A percentile compares a stretch with the other conserved stretches of the same genome.
Conservation (phyloP, 1,284 basidiomycete species). For the Earliella scabrosa region DNA sequence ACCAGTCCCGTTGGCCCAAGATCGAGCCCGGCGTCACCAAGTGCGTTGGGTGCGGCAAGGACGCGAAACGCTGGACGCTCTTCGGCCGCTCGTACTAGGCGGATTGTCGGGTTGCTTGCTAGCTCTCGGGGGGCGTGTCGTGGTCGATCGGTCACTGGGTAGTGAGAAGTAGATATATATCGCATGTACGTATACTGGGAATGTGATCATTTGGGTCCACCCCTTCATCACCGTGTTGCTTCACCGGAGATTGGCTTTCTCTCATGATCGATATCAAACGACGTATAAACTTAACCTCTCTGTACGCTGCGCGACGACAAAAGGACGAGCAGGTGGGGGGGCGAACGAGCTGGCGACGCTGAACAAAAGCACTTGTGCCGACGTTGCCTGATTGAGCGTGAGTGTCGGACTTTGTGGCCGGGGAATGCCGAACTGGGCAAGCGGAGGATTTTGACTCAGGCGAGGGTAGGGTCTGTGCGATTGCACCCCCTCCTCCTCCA, state of each 20-base stretch:
- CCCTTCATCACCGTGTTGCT: too few species aligned
- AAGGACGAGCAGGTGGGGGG: too few species aligned
- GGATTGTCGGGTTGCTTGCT: background rate
- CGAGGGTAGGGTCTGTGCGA: background rate
- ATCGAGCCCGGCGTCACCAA: slow-evolving; percentile 83
- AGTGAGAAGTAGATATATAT: too few species aligned
- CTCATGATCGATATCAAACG: too few species aligned
- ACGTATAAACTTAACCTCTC: too few species aligned
- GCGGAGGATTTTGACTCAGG: slow-evolving; percentile 23
- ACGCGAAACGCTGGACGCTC: slow-evolving; percentile 92
- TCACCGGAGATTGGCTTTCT: too few species aligned
- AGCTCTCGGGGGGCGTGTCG: too few species aligned
- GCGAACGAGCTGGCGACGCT: too few species aligned
- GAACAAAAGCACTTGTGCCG: slow-evolving; percentile 8
- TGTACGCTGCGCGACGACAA: too few species aligned
- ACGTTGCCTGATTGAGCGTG: slow-evolving; percentile 2
- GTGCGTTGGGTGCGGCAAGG: slow-evolving; percentile 83
- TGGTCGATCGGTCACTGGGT: too few species aligned
- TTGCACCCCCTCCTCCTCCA: slow-evolving; percentile 4
- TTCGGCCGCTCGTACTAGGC: slow-evolving; percentile 82
- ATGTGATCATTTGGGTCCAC: too few species aligned
- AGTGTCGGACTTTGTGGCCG: slow-evolving; percentile 18
- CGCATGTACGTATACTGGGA: too few species aligned
- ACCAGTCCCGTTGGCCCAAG: slow-evolving; percentile 81
- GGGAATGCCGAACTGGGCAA: slow-evolving; percentile 20